Percentiles rank a stretch among this genome's conserved stretches.
Conservation (phyloP, 73 alveolate genomes). For the Paramecium tetraurelia region DNA sequence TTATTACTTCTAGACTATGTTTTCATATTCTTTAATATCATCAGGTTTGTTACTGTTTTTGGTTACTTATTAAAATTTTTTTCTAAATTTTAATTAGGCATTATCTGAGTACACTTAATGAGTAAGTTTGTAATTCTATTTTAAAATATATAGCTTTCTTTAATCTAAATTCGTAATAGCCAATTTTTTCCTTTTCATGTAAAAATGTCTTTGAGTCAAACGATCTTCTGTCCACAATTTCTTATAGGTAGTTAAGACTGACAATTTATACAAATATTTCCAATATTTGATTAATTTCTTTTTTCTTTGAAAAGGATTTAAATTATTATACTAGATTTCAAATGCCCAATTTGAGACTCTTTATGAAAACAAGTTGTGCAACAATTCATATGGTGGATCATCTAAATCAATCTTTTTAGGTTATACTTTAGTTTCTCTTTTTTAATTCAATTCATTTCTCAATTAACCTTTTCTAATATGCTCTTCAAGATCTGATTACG, state of each 20-base stretch:
- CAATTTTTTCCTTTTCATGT: not conserved
- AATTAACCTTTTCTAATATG: not conserved
- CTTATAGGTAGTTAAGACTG: not conserved
- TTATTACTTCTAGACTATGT: not conserved
- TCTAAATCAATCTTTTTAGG: not conserved
- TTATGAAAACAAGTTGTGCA: not conserved
- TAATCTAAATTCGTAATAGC: not conserved
- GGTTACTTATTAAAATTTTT: not conserved
- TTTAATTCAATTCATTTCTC: not conserved
- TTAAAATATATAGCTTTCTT: not conserved
- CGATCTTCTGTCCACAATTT: not conserved
- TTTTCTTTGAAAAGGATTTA: not conserved
- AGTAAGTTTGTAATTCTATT: not conserved
- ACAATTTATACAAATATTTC: not conserved
- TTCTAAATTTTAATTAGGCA: not conserved
- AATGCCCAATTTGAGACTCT: conserved; percentile 4
- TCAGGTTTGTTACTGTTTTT: not conserved
- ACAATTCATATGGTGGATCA: not conserved
- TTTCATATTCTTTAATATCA: not conserved
- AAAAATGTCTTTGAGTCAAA: not conserved
- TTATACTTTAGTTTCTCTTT: not conserved
- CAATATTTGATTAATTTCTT: not conserved
- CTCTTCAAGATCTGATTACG: not conserved
- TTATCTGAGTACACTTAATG: not conserved
- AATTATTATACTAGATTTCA: not conserved